phyloP scores from a whole-genome alignment of 2,329 filamentous ascomycete genomes.

The Pseudogymnoascus sp. region DNA sequence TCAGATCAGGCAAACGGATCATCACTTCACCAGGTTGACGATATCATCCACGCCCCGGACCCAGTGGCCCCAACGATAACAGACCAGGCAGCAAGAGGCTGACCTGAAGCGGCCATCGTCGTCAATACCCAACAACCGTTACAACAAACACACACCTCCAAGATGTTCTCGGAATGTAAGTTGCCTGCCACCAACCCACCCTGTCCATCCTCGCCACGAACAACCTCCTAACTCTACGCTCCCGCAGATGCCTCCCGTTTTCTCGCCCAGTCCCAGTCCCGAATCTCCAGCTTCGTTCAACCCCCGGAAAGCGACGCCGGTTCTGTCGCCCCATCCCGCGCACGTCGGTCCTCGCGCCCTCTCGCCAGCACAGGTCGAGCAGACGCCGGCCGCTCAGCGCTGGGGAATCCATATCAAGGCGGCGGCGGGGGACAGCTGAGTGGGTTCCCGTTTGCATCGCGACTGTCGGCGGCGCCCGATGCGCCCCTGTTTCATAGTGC shows the following conservation, averaged over 20 bases:
- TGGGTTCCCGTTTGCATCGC: conserved; percentile 72
- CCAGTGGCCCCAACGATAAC: not conserved
- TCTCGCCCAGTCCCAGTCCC: conserved; percentile 91
- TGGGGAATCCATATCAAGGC: conserved; percentile 74
- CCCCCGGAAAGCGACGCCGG: conserved; percentile 41
- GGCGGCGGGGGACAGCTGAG: conserved; percentile 59
- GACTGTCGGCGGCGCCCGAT: conserved; percentile 64
- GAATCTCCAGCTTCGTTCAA: conserved; percentile 67
- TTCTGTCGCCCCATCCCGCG: not conserved
- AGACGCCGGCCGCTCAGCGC: conserved; percentile 24
- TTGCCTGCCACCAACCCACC: not conserved
- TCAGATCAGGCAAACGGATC: conserved; percentile 4
- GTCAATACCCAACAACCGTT: not conserved
- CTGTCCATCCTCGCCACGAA: not conserved
- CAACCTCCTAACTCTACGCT: conserved; percentile 16
- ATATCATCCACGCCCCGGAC: not conserved
- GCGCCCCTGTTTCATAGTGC: conserved; percentile 93
- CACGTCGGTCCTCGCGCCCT: conserved; percentile 18
- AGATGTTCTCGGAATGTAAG: conserved; percentile 91
- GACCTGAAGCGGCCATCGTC: conserved; percentile 6
- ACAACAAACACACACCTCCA: not conserved
- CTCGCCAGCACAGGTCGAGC: not conserved
- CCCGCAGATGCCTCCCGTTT: conserved; percentile 86
- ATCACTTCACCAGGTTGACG: conserved; percentile 7
- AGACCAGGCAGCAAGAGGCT: conserved; percentile 1